Percentiles rank a stretch among this genome's conserved stretches.
These are phyloP conservation scores for Fusarium illudens DNA, from an alignment of 2,329 filamentous ascomycete species.

Conservation along the genomic window DNA sequence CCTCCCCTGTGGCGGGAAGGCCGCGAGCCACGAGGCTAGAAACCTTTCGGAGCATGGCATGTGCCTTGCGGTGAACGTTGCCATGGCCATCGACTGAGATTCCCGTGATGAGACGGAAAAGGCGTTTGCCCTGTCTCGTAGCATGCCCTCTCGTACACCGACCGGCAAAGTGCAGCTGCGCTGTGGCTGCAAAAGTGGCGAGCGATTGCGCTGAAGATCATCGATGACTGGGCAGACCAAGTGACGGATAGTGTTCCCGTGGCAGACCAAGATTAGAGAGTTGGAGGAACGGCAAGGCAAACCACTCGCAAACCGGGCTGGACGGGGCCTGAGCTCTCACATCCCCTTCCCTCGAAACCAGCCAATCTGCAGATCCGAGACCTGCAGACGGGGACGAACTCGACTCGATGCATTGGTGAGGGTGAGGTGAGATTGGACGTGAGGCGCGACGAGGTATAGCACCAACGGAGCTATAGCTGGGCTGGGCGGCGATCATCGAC, in stretches of 20 bases:
- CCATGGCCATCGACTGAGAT: background rate
- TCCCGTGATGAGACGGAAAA: constrained; percentile 23
- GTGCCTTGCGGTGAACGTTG: constrained; percentile 5
- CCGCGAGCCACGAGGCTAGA: constrained; percentile 18
- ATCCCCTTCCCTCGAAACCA: constrained; percentile 13
- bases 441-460: constrained; percentile 19
- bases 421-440: constrained; percentile 16
- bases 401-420: constrained; percentile 29
- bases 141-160: background rate
- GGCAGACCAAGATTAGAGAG: constrained; percentile 22
- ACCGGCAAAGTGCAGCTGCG: background rate
- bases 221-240: constrained; percentile 13
- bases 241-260: constrained; percentile 33
- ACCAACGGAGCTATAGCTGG: constrained; percentile 25
- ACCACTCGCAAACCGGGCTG: constrained; percentile 25
- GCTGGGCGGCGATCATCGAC: constrained; percentile 32
- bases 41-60: background rate
- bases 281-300: constrained; percentile 35
- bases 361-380: constrained; percentile 27
- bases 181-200: constrained; percentile 40
- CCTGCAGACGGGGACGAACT: constrained; percentile 29
- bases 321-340: constrained; percentile 12
- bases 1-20: constrained; percentile 16
- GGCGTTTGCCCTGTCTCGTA: constrained; percentile 25
- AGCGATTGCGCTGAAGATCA: constrained; percentile 23